Percentiles rank a stretch among this genome's conserved stretches.
phyloP scores from a whole-genome alignment of 768 basidiomycete species.

The Mycena polygramma region DNA sequence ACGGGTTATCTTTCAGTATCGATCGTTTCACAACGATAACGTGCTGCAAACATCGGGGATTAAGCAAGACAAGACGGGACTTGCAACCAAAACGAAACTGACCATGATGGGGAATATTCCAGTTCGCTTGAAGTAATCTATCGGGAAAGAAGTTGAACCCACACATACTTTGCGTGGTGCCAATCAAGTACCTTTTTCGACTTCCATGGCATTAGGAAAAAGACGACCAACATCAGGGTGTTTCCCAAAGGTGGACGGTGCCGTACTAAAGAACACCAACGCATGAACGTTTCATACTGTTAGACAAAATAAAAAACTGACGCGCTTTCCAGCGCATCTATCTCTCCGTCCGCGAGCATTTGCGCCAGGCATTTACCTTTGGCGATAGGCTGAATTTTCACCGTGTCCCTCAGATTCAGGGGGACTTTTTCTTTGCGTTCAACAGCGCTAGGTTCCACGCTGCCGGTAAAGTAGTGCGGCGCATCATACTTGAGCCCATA shows the following conservation, averaged over 20 bases:
- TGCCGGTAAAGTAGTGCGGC: conserved; percentile 23
- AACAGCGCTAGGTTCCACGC: conserved; percentile 27
- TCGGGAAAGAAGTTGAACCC: neutral
- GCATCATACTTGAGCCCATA: conserved; percentile 29
- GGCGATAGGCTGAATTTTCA: conserved; percentile 29
- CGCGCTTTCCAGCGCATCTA: conserved; percentile 32
- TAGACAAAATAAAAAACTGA: conserved; percentile 9
- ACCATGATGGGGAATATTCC: conserved; percentile 36
- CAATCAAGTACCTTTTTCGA: conserved; percentile 16
- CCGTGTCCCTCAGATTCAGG: conserved; percentile 16
- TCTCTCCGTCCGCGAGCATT: conserved; percentile 35
- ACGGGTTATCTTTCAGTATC: conserved; percentile 15
- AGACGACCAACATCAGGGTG: conserved; percentile 27
- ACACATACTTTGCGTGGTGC: neutral
- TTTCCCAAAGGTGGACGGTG: conserved; percentile 31
- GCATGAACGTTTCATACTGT: neutral
- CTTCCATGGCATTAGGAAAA: conserved; percentile 26
- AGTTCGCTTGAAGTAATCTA: conserved; percentile 33
- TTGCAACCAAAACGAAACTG: neutral
- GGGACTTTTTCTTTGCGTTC: conserved; percentile 34
- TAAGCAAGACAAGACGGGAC: neutral
- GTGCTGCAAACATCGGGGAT: conserved; percentile 9
- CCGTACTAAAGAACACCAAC: conserved; percentile 7
- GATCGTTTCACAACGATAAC: conserved; percentile 33
- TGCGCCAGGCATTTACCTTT: conserved; percentile 34